Conservation (phyloP, 257 asterid species). For the Leonotis leonurus region DNA sequence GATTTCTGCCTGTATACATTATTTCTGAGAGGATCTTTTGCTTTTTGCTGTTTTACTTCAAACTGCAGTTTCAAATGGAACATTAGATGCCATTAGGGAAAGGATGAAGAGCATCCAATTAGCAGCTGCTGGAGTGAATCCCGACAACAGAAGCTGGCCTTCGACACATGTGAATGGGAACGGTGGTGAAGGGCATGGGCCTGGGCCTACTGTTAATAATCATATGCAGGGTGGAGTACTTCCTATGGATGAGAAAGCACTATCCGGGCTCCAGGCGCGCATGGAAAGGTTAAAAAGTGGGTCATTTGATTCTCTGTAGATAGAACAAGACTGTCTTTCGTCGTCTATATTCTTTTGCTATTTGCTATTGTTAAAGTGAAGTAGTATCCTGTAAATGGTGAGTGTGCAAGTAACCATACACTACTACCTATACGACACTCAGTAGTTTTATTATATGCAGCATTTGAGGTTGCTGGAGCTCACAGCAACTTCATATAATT, state of each 20-base stretch:
- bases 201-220: constrained; percentile 37
- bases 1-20: not conserved
- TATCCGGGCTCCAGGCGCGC: constrained; percentile 97
- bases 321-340: not conserved
- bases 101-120: constrained; percentile 96
- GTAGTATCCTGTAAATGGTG: constrained; percentile 30
- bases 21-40: not conserved
- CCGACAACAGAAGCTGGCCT: constrained; percentile 51
- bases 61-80: constrained; percentile 76
- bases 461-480: constrained; percentile 17
- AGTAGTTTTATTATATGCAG: constrained; percentile 5
- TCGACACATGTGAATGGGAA: constrained; percentile 51
- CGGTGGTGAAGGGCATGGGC: constrained; percentile 35
- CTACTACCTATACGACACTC: constrained; percentile 6
- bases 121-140: constrained; percentile 61
- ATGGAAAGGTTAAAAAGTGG: constrained; percentile 96
- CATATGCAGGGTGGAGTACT: constrained; percentile 54
- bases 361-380: no score
- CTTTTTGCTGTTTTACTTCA: not conserved
- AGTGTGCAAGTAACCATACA: constrained; percentile 23
- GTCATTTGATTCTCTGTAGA: constrained; percentile 61
- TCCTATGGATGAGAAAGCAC: constrained; percentile 95
- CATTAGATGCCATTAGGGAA: constrained; percentile 92
- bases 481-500: constrained; percentile 16
- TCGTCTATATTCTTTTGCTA: constrained; percentile 19